Evolutionary conservation across 1,284 basidiomycete genomes (phyloP).

Genomic region (Leccinum angustisporum): DNA sequence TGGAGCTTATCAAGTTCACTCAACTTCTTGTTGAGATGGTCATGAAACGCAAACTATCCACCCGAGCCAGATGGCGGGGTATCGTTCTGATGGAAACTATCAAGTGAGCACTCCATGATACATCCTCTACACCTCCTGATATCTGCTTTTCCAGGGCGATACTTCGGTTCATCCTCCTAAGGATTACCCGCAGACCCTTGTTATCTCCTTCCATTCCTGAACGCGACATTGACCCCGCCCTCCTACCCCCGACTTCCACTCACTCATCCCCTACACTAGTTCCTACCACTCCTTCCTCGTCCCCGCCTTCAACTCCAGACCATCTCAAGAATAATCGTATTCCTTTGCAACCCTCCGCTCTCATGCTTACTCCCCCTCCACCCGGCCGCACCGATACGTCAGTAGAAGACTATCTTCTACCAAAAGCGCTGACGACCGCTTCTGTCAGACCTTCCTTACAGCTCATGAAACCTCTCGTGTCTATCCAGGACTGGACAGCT

Average conservation of each 20-base stretch:
- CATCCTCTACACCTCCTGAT: slow-evolving; percentile 7
- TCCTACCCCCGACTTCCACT: slow-evolving; percentile 55
- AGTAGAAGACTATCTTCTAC: slow-evolving; percentile 73
- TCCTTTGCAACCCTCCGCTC: slow-evolving; percentile 53
- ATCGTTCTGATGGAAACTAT: slow-evolving; percentile 73
- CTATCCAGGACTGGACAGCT: slow-evolving; percentile 69
- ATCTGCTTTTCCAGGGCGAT: slow-evolving; percentile 51
- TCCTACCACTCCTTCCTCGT: slow-evolving; percentile 53
- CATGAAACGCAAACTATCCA: slow-evolving; percentile 65
- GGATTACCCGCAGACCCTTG: slow-evolving; percentile 72
- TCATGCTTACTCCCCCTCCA: slow-evolving; percentile 55
- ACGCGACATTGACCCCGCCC: slow-evolving; percentile 78
- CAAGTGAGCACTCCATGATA: slow-evolving; percentile 59
- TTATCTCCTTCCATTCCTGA: slow-evolving; percentile 79
- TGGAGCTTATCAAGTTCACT: slow-evolving; percentile 75
- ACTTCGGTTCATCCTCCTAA: slow-evolving; percentile 69
- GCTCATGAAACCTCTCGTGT: slow-evolving; percentile 57
- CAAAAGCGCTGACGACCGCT: slow-evolving; percentile 73
- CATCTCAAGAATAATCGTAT: slow-evolving; percentile 77
- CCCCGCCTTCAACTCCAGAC: slow-evolving; percentile 61
- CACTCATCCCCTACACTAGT: slow-evolving; percentile 57
- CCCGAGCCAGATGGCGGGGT: slow-evolving; percentile 65
- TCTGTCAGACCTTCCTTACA: slow-evolving; percentile 67
- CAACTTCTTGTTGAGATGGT: slow-evolving; percentile 88
- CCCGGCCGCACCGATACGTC: slow-evolving; percentile 50